These are phyloP conservation scores for Plasmodium cynomolgi DNA, from an alignment of 169 alveolate species.

Conservation along the genomic window DNA sequence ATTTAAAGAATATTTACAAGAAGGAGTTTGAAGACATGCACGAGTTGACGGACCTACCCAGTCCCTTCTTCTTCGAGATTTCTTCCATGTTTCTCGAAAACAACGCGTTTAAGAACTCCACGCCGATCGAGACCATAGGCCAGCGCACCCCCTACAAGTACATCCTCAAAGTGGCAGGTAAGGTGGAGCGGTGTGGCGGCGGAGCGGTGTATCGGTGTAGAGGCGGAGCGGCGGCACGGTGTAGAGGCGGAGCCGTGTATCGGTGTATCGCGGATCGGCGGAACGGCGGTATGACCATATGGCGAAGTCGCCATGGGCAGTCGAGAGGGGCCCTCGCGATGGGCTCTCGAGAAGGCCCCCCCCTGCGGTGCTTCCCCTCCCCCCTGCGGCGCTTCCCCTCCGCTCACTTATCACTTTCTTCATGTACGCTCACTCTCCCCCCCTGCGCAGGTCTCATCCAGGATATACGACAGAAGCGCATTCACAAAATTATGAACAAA, in stretches of 20 bases:
- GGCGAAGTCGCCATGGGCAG: background rate
- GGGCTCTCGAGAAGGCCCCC: background rate
- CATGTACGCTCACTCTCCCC: background rate
- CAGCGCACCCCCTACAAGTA: conserved; percentile 67
- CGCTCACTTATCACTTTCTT: background rate
- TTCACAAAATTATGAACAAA: conserved; percentile 65
- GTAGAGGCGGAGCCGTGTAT: too few relatives aligned
- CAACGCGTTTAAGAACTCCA: conserved; percentile 59
- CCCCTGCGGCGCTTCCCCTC: background rate
- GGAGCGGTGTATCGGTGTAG: too few relatives aligned
- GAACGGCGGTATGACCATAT: background rate
- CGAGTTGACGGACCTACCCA: conserved; percentile 65
- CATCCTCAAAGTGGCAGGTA: conserved; percentile 71
- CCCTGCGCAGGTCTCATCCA: conserved; percentile 41
- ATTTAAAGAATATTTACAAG: conserved; percentile 67
- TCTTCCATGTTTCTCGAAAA: conserved; percentile 69
- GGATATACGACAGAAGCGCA: conserved; percentile 68
- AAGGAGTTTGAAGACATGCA: conserved; percentile 62
- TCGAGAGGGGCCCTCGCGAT: background rate
- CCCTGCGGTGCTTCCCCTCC: background rate
- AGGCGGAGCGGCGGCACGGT: too few relatives aligned
- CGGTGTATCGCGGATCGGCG: too few relatives aligned
- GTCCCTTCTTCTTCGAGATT: conserved; percentile 70
- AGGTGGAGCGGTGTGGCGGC: background rate
- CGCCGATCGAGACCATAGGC: conserved; percentile 71